Evolutionary conservation across 345 rosid species (phyloP), one percentile per base, ranked within the genome.

Genomic region (Gynandropsis gynandra): DNA sequence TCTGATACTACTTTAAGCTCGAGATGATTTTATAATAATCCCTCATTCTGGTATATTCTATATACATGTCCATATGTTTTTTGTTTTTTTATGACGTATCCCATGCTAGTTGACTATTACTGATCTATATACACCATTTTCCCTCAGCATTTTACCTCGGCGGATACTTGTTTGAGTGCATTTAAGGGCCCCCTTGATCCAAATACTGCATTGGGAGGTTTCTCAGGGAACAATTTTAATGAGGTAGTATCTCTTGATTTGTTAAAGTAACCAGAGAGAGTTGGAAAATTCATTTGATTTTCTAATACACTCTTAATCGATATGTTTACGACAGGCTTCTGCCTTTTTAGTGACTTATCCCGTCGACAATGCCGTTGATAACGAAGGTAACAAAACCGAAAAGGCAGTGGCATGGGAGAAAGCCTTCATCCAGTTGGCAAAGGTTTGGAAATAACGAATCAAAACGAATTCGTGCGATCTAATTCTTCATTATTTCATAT

Each of bases 101-200:
- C 16, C 6, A 14, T 19, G 50, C 42, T 52, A 40, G 16, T 39
- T 35, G 41, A 33, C 55, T 35, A 10, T 19, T 50, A 10, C 53
- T 47, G 58, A 52, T 56, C 35, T 46, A 24, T 45, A 35, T 34
- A 34, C 18, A 47, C 32, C 46, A 32, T 50, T 48, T 70, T 62
- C 46, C 67, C 59, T 67, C 76, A 92, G 98, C 96, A 92, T 67
- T 90, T 67, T 73, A 80, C 92, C 59, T 80, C 98, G 49, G 76
- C 95, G 47, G 98, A 87, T 9, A 42, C 75, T 51, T 90, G 98
- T 68, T 59, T 80, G 85, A 84, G 98, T 66, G 95, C 98, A 42
- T 90, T 84, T 70, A 90, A 90, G 71, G 98, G 80, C 33, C 98
- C 98, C 11, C 83, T 90, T 48, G 96, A 90, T 76, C 98, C 98